Percentiles rank a stretch among this genome's conserved stretches.
Conservation (phyloP, 805 yeast genomes). For the Yamadazyma insecticola region DNA sequence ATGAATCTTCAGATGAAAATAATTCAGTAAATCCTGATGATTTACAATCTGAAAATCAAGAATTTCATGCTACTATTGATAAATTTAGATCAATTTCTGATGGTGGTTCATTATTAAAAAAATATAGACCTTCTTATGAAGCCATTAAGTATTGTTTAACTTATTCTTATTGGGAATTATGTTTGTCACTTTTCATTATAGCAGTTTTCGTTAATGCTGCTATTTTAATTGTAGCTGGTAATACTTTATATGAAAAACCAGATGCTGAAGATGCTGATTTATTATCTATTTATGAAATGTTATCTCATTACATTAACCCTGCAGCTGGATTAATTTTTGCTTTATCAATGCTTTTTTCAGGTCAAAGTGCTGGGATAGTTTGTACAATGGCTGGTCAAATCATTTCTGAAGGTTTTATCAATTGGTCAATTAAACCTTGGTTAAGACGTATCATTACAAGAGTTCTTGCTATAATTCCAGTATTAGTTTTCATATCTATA, state of each 20-base stretch:
- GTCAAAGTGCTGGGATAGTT: slow-evolving; percentile 45
- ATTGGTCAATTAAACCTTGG: slow-evolving; percentile 43
- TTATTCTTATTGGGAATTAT: slow-evolving; percentile 77
- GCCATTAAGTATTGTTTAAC: slow-evolving; percentile 79
- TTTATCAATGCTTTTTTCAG: slow-evolving; percentile 41
- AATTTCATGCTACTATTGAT: slow-evolving; percentile 11
- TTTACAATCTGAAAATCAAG: slow-evolving; percentile 7
- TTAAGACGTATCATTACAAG: slow-evolving; percentile 38
- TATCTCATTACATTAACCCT: slow-evolving; percentile 39
- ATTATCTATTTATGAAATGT: slow-evolving; percentile 40
- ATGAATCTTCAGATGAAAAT: not conserved
- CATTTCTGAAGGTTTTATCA: slow-evolving; percentile 41
- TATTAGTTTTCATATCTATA: slow-evolving; percentile 29
- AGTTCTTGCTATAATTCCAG: slow-evolving; percentile 39
- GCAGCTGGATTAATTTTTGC: slow-evolving; percentile 44
- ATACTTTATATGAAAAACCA: slow-evolving; percentile 37
- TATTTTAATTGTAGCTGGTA: slow-evolving; percentile 45
- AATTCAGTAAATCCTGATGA: not conserved
- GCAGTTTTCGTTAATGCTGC: slow-evolving; percentile 93
- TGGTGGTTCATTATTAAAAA: slow-evolving; percentile 8
- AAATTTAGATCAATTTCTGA: slow-evolving; percentile 14
- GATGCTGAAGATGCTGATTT: slow-evolving; percentile 45
- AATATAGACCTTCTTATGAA: slow-evolving; percentile 68
- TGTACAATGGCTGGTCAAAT: slow-evolving; percentile 49
- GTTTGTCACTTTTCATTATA: slow-evolving; percentile 75